Evolutionary conservation across 2,329 filamentous ascomycete species (phyloP), one percentile per base, ranked within the genome.

Genomic region (Sporothrix mexicana): DNA sequence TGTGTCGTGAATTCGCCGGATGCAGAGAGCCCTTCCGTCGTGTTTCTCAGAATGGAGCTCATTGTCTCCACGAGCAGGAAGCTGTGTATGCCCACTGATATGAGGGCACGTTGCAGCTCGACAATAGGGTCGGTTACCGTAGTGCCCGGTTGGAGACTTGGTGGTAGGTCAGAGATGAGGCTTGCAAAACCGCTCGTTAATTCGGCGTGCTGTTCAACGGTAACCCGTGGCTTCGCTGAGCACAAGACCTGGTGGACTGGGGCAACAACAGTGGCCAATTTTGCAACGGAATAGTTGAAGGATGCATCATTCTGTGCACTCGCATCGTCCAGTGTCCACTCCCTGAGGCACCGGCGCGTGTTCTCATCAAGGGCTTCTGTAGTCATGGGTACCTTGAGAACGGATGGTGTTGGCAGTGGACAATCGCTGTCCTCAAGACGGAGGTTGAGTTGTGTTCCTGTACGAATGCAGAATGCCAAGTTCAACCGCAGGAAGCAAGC

Each of bases 401-500:
- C 23, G n/a, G 9, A 36, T 4, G 68, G 45, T 6, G 47, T 45
- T 0, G 73, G 73, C 23, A 73, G 53, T 12, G 73, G 73, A 30
- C 77, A 78, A 62, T 78, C 77, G 17, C 66, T 69, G 23, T 78
- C 77, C 2, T 78, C 76, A 0, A 77, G 64, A 8, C 74, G 73
- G 0, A 78, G 8, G 2, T 30, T 68, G 2, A 76, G 67, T 43
- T 75, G 75, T 1, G 76, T 74, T 12, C 77, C 77, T 15, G 72
- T 77, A 17, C 76, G 74, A 17, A 76, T 70, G 47, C 73, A 75
- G 47, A 75, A 77, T 0, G 76, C 73, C 2, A 78, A 53, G 53
- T 75, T 73, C 3, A 78, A 70, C 2, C 75, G 72, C 3, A 77
- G 10, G 20, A 73, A 76, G 45, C 70, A 73, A 7, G 71, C 73